Percentiles rank a stretch among this genome's conserved stretches.
Conservation (phyloP, 148 eudicot species). For the Rhododendron kiyosumense region DNA sequence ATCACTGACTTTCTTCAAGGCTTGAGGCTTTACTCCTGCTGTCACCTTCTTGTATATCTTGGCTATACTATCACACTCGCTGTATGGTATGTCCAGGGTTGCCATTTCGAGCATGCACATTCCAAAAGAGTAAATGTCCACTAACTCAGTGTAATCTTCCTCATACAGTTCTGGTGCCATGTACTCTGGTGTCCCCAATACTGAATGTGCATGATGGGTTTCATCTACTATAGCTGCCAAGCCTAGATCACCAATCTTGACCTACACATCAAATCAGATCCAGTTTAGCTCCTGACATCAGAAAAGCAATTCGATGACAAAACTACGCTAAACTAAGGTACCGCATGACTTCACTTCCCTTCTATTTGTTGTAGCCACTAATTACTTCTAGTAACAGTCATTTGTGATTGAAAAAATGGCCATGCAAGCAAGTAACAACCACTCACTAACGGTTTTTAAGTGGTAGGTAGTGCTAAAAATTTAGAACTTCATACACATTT, state of each 20-base stretch:
- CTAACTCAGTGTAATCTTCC: conserved; percentile 75
- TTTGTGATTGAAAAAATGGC: background rate
- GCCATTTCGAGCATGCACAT: conserved; percentile 84
- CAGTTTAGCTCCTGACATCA: background rate
- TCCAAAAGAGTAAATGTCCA: conserved; percentile 85
- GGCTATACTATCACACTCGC: conserved; percentile 70
- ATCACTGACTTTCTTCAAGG: conserved; percentile 48
- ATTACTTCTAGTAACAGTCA: background rate
- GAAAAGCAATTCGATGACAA: background rate
- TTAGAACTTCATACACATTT: background rate
- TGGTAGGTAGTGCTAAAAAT: background rate
- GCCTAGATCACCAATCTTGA: conserved; percentile 85
- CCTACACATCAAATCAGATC: conserved; percentile 30
- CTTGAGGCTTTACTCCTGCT: conserved; percentile 53
- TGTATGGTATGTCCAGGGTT: conserved; percentile 76
- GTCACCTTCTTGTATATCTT: conserved; percentile 85
- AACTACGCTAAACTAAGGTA: background rate
- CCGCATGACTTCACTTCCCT: background rate
- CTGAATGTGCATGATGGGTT: conserved; percentile 69
- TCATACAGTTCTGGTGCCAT: conserved; percentile 94
- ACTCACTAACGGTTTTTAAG: background rate
- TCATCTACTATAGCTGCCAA: conserved; percentile 77
- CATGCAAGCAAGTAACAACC: background rate
- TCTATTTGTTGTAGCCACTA: background rate
- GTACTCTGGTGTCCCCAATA: conserved; percentile 82